Evolutionary conservation across 2,329 filamentous ascomycete genomes (phyloP).

Genomic region (Paraconiothyrium brasiliense): DNA sequence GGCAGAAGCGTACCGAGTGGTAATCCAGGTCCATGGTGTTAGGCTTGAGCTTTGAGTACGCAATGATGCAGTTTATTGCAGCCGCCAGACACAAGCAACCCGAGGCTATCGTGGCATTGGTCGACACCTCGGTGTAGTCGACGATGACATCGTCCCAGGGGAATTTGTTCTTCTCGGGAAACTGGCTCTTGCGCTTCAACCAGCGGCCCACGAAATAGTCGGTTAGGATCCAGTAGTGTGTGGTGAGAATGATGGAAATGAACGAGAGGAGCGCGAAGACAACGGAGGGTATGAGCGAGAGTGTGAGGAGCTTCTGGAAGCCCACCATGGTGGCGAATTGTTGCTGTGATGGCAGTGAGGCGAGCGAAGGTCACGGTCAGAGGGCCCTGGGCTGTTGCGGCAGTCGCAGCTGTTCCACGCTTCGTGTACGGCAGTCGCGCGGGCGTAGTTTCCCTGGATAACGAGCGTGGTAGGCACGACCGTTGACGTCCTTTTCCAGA

Average conservation of each 20-base stretch:
- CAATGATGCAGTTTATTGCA: conserved; percentile 34
- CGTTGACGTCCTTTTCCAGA: not conserved
- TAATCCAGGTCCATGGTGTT: conserved; percentile 36
- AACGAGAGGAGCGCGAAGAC: conserved; percentile 40
- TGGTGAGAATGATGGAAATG: conserved; percentile 39
- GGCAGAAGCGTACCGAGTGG: conserved; percentile 29
- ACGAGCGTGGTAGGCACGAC: not conserved
- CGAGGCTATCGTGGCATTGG: conserved; percentile 40
- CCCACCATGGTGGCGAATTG: not conserved
- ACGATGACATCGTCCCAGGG: conserved; percentile 37
- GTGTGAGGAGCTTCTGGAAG: conserved; percentile 28
- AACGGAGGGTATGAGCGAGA: conserved; percentile 35
- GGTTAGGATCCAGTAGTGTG: conserved; percentile 42
- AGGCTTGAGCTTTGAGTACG: conserved; percentile 35
- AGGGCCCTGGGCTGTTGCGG: not conserved
- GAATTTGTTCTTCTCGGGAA: conserved; percentile 29
- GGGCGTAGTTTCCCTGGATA: not conserved
- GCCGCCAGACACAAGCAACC: conserved; percentile 37
- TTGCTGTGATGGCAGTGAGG: not conserved
- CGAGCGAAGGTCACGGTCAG: not conserved
- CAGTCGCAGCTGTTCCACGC: not conserved
- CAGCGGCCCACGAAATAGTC: conserved; percentile 39
- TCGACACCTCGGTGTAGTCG: conserved; percentile 34
- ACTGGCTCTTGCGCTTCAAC: conserved; percentile 28
- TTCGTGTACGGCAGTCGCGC: not conserved